These are phyloP conservation scores for Aphanomyces astaci DNA, from an alignment of 352 stramenopile species.

Conservation along the genomic window DNA sequence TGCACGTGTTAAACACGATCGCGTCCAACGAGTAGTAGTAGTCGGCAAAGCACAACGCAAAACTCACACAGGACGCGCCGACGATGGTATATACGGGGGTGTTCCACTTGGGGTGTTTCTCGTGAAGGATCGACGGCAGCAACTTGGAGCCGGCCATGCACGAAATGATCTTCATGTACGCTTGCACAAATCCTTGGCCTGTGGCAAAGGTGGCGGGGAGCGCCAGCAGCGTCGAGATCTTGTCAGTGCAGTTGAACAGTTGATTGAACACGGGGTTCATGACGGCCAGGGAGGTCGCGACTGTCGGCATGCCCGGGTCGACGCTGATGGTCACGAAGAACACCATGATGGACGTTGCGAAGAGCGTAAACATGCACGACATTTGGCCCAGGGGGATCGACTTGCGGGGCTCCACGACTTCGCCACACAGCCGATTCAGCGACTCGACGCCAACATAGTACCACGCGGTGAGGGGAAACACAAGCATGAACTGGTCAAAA, in stretches of 20 bases:
- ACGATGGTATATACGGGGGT: slow-evolving; percentile 28
- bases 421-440: slow-evolving; percentile 23
- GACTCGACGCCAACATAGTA: slow-evolving; percentile 29
- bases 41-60: slow-evolving; percentile 24
- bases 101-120: slow-evolving; percentile 18
- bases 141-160: slow-evolving; percentile 39
- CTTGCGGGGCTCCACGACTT: slow-evolving; percentile 6
- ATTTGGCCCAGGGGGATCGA: slow-evolving; percentile 26
- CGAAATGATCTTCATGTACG: slow-evolving; percentile 42
- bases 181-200: slow-evolving; percentile 44
- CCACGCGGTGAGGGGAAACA: slow-evolving; percentile 26
- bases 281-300: neutral
- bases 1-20: slow-evolving; percentile 25
- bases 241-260: neutral
- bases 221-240: slow-evolving; percentile 30
- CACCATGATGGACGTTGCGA: slow-evolving; percentile 12
- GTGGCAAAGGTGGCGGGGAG: slow-evolving; percentile 43
- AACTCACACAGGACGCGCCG: slow-evolving; percentile 26
- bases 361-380: slow-evolving; percentile 12
- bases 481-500: slow-evolving; percentile 20
- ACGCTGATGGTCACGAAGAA: slow-evolving; percentile 25
- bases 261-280: neutral
- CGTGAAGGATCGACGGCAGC: slow-evolving; percentile 28
- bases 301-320: neutral
- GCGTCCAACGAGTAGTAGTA: slow-evolving; percentile 26